Evolutionary conservation across 495 filamentous ascomycete species (phyloP), one percentile per base, ranked within the genome.

Genomic region (Lasiosphaeriaceae sp.): DNA sequence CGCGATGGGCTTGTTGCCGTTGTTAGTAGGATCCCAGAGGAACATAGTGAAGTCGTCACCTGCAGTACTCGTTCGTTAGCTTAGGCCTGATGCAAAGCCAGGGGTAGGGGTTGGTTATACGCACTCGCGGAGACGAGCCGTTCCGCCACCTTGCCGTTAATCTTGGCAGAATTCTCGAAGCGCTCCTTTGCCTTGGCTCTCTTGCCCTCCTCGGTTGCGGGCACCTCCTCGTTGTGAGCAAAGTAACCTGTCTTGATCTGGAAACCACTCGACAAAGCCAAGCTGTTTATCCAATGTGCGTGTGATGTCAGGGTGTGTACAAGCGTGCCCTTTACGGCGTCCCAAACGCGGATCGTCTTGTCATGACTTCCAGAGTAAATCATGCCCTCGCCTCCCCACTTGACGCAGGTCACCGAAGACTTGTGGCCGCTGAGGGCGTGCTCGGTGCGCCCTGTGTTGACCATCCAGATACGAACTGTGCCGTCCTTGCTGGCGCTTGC

Each of bases 1-100:
- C n/a, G 90, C 86, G 11, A 97, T 71, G 6, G 93, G 92, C 67
- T 97, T 97, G 17, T 75, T 89, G 12, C 79, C 76, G 17, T 87
- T 86, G 51, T 72, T 80, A 17, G 83, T 79, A 0, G 95, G 95
- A 31, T 95, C 89, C 95, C 95, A 99, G 48, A 99, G 82, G 65
- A 89, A 96, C 80, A 97, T 94, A 6, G 94, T 97, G 74, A 90
- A 94, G 66, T 99, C 95, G 64, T 99, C 94, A 65, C 85, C 89
- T 68, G 46, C 8, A n/a, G 35, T 19, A n/a, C n/a, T n/a, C 47
- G 11, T 11, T 37, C 34, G 54, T 63, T 48, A 63, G 57, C 19
- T 16, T 9, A 16, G 6, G 31, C 34, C 11, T 16, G 14, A 9
- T 37, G 29, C 1, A 4, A 31, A 11, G 19, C 8, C n/a, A 16